Conservation (phyloP, 805 yeast genomes). For the Kodamaea fukazawae region DNA sequence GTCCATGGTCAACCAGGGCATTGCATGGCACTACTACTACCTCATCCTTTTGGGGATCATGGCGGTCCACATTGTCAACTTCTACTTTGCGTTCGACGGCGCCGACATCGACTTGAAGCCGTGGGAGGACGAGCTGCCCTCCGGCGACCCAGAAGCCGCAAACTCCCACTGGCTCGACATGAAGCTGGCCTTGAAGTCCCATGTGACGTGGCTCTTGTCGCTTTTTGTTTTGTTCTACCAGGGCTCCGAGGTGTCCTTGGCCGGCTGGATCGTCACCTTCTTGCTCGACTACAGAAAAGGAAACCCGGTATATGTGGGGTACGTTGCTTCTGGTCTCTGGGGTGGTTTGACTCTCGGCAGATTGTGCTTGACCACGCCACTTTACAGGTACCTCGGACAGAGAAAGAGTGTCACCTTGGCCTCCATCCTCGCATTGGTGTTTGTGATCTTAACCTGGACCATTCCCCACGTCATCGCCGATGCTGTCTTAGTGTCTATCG, state of each 20-base stretch:
- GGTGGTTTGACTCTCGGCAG: slow-evolving; percentile 68
- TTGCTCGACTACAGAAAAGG: slow-evolving; percentile 54
- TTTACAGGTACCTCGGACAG: slow-evolving; percentile 42
- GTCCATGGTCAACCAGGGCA: slow-evolving; percentile 46
- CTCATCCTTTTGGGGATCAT: slow-evolving; percentile 46
- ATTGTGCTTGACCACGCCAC: slow-evolving; percentile 42
- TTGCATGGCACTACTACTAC: slow-evolving; percentile 55
- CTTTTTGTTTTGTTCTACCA: slow-evolving; percentile 57
- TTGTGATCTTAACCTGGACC: slow-evolving; percentile 48
- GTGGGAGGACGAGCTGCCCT: slow-evolving; percentile 20
- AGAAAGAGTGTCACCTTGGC: slow-evolving; percentile 42
- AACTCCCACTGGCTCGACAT: slow-evolving; percentile 25
- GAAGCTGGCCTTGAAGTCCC: slow-evolving; percentile 37
- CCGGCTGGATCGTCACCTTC: slow-evolving; percentile 70
- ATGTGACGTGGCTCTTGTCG: slow-evolving; percentile 48
- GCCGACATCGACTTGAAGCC: slow-evolving; percentile 46
- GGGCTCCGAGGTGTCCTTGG: slow-evolving; percentile 68
- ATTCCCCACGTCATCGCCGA: slow-evolving; percentile 43
- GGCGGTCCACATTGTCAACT: slow-evolving; percentile 27
- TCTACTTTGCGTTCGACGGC: slow-evolving; percentile 45
- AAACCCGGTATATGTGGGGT: slow-evolving; percentile 48
- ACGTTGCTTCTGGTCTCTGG: slow-evolving; percentile 71
- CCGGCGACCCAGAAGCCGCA: slow-evolving; percentile 1
- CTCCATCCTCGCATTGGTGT: slow-evolving; percentile 30
- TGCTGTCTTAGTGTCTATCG: slow-evolving; percentile 45